Base-by-base conservation (phyloP, 1,139 yeast genomes). In the Geotrichum aggregatum region DNA sequence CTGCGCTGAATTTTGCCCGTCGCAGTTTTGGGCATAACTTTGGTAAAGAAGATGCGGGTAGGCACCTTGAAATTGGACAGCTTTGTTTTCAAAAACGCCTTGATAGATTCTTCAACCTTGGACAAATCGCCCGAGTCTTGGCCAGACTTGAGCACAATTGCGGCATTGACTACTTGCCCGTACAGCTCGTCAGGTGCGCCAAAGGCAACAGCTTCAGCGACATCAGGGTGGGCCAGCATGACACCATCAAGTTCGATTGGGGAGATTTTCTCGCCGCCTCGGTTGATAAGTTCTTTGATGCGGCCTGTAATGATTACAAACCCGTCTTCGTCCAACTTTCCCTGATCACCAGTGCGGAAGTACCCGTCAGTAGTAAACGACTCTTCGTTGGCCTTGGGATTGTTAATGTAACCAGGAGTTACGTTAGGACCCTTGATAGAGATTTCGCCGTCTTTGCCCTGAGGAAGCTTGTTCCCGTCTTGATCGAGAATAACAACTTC, bases 261-360 rank as follows among this genome's bases (percentile, higher is more conserved):
- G 3, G 84, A 76, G 56, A 82, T 82, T 65, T 82, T 82, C 65
- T 82, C 87, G 52, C 87, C 87, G 35, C 85, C 87, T 52, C 85
- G 75, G 62, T 79, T 80, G 62, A 82, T 83, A 59, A 82, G 71
- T 64, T 82, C 87, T 66, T 82, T 82, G 60, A 82, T 74, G 55
- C 87, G 74, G 43, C 87, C 87, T 33, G 85, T 82, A 56, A 82
- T 71, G 16, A 74, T 71, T 30, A 82, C 67, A 62, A 79, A 78
- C 0, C 83, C 82, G 50, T 81, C 83, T n/a, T 66, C 63, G 61
- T 82, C 84, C 49, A 79, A 66, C 59, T 69, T 76, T 1, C 87
- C 87, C 63, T 82, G 84, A 63, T 83, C 89, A 47, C 89, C 89
- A 8, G 89, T 83, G 56, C 85, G 75, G 75, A 84, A 84, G 67